A percentile compares a stretch with the other conserved stretches of the same genome.
phyloP scores from a whole-genome alignment of 768 basidiomycete genomes.

The Suillus alpinus region DNA sequence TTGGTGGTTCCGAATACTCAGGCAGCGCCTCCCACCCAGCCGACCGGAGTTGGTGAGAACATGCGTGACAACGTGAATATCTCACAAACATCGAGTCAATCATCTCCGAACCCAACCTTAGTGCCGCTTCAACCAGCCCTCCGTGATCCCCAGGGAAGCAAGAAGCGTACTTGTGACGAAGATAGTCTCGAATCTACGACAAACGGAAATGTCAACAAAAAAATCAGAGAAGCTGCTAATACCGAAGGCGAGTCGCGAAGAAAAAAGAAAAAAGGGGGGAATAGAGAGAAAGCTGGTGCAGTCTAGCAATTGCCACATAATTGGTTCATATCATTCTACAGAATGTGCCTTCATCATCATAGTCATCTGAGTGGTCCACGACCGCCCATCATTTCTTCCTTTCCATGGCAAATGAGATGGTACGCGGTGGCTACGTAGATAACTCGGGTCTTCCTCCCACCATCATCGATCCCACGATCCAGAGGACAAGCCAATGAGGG shows the following conservation, averaged over 20 bases:
- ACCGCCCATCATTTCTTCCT: neutral
- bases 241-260: slow-evolving; percentile 10
- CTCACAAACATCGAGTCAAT: neutral
- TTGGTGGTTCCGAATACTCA: slow-evolving; percentile 49
- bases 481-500: slow-evolving; percentile 22
- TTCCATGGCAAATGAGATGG: neutral
- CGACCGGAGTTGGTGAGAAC: neutral
- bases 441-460: neutral
- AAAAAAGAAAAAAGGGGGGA: slow-evolving; percentile 22
- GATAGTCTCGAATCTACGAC: slow-evolving; percentile 1
- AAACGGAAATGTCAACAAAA: neutral
- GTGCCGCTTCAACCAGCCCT: neutral
- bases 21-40: neutral
- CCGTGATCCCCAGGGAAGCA: neutral
- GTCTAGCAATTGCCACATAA: neutral
- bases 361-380: neutral
- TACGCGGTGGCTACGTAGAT: neutral
- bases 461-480: slow-evolving; percentile 5
- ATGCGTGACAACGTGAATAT: neutral
- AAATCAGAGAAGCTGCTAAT: neutral
- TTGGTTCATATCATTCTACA: neutral
- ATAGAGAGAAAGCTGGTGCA: slow-evolving; percentile 6
- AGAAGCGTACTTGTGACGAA: slow-evolving; percentile 23
- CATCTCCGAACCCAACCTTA: neutral
- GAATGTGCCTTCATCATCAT: neutral